Base-by-base conservation (phyloP, 2,329 filamentous ascomycete genomes). In the Aspergillus puulaauensis region DNA sequence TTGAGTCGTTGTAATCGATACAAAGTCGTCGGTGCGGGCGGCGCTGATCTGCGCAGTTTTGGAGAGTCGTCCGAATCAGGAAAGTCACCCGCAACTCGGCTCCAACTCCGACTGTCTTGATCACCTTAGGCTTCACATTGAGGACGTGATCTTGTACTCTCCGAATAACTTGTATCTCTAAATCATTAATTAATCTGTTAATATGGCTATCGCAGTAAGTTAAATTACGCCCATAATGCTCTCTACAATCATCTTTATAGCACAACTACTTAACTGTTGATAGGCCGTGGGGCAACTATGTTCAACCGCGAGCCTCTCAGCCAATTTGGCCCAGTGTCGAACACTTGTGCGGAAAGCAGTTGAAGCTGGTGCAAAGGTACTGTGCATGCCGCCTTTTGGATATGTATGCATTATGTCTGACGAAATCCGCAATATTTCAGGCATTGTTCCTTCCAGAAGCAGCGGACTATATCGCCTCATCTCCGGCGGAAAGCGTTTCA, bases 401-500 rank as follows among this genome's bases (percentile, higher is more conserved):
- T 27, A 15, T 4, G 19, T 2, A 11, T 19, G 9, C 14, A 15
- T 35, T 14, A 9, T 53, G 14, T 19, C 15, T 55, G 27, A 45
- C 21, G 43, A 41, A 5, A 33, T n/a, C 35, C 17, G 15, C 40
- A 17, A 14, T 23, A 17, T 11, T 39, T 15, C 61, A 90, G 84
- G 86, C 90, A 17, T 83, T 97, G 50, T 97, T 98, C 78, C 87
- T 97, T 53, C 93, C 93, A 12, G 93, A 97, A 82, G 93, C 93
- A 23, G 86, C 86, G 56, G 92, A 96, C 77, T 97, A 96, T 79
- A 92, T 97, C 67, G 89, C 86, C 19, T 80, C 83, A 2, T 87
- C 86, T 0, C 80, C 87, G 2, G 73, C 83, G 11, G 87, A 93
- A 66, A 89, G 88, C 0, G 76, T 92, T 8, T 81, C 84, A 4